Base-by-base conservation (phyloP, 768 basidiomycete genomes). In the Kwoniella pini region DNA sequence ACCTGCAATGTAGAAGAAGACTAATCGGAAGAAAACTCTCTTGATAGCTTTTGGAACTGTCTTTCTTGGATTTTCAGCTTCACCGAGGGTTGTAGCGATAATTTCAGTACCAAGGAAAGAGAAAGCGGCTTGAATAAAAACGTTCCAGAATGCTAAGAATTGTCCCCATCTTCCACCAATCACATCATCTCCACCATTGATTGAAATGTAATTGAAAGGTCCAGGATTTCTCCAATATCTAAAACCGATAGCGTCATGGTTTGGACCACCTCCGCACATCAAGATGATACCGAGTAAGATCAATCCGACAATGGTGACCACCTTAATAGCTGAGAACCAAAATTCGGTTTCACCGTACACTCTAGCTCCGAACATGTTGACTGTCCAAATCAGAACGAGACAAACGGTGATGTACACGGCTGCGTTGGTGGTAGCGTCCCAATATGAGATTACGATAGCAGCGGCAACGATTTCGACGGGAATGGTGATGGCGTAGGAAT, bases 311-410 rank as follows among this genome's bases (percentile, higher is more conserved):
- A 81, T 79, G 38, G 85, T 77, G 53, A 82, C 67, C 55, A 84
- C 82, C 78, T 82, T 81, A 72, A 82, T 76, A 12, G 65, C 55
- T 6, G 75, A 82, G 68, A 85, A 84, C 75, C 80, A 83, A 71
- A 87, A 85, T 72, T 86, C 85, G 42, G 82, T 77, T 57, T 79
- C 79, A 17, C 84, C 85, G 60, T 83, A 85, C 6, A 63, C 68
- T 19, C 72, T 52, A 4, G 69, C 82, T 55, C 69, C 82, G 36
- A 80, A 70, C 53, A 79, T 79, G 67, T 81, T 81, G 78, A 82
- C 70, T 22, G 68, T 55, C 40, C 63, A 60, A 45, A 77, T 70
- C 24, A 76, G 58, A 21, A 78, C 71, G 36, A 78, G 62, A 30
- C 74, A 70, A 39, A 80, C 68, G 15, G 81, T 75, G 63, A 81